Evolutionary conservation across 2,329 filamentous ascomycete genomes (phyloP).

Genomic region (Fusarium sp.): DNA sequence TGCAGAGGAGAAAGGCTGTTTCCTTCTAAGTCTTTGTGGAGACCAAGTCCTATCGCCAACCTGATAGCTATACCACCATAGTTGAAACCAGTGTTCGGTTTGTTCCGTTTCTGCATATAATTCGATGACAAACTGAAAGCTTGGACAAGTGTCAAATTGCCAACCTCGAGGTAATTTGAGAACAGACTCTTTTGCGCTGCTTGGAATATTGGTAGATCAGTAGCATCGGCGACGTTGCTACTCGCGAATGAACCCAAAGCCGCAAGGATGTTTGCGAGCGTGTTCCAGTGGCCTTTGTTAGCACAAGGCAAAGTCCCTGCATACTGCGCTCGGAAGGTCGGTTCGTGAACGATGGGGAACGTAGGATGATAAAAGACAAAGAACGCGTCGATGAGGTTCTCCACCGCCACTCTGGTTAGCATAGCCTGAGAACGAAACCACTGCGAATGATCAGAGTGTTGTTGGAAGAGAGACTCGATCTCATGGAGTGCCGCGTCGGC

Average conservation of each 20-base stretch:
- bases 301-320: constrained; percentile 22
- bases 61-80: constrained; percentile 27
- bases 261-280: constrained; percentile 17
- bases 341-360: constrained; percentile 33
- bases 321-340: constrained; percentile 33
- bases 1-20: constrained; percentile 14
- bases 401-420: constrained; percentile 29
- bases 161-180: constrained; percentile 33
- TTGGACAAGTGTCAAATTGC: constrained; percentile 32
- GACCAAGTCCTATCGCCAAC: constrained; percentile 19
- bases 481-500: constrained; percentile 30
- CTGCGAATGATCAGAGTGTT: constrained; percentile 31
- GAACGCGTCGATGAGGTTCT: constrained; percentile 32
- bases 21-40: constrained; percentile 29
- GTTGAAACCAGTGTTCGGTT: constrained; percentile 32
- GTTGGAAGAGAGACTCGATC: constrained; percentile 33
- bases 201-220: constrained; percentile 25
- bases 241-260: constrained; percentile 30
- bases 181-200: constrained; percentile 27
- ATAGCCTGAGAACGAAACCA: constrained; percentile 39
- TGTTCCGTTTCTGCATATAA: constrained; percentile 35
- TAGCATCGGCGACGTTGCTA: constrained; percentile 13
- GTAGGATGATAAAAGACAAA: constrained; percentile 32
- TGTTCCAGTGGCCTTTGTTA: constrained; percentile 31
- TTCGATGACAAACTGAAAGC: constrained; percentile 21